A percentile compares a stretch with the other conserved stretches of the same genome.
Evolutionary conservation across 2,329 filamentous ascomycete genomes (phyloP).

Genomic region (Colletotrichum abscissum): DNA sequence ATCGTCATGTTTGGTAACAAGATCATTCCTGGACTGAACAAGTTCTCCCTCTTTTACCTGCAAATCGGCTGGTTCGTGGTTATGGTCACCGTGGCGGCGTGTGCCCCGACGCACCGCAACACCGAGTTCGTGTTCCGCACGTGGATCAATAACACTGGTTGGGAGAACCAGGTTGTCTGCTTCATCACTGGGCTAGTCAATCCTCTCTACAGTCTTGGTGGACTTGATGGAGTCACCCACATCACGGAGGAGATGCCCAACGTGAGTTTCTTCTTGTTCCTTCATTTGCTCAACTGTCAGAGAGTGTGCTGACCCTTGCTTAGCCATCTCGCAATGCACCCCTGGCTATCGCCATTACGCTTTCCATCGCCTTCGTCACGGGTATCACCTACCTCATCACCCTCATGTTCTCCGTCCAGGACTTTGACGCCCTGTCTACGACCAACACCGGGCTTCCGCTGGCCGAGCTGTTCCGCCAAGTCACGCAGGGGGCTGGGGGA

Average conservation of each 20-base stretch:
- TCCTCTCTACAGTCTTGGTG: constrained; percentile 57
- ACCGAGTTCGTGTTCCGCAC: constrained; percentile 62
- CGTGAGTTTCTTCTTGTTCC: constrained; percentile 44
- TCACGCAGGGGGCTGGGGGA: constrained; percentile 51
- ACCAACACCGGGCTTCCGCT: constrained; percentile 57
- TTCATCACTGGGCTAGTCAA: constrained; percentile 64
- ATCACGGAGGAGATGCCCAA: constrained; percentile 64
- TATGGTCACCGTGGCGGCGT: constrained; percentile 59
- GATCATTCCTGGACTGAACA: constrained; percentile 55
- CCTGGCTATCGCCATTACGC: constrained; percentile 53
- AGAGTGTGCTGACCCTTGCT: background rate
- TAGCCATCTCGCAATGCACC: constrained; percentile 51
- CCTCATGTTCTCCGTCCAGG: constrained; percentile 63
- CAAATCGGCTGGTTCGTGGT: constrained; percentile 59
- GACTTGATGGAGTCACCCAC: constrained; percentile 60
- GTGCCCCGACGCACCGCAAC: constrained; percentile 55
- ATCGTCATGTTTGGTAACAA: constrained; percentile 61
- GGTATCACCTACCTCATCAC: constrained; percentile 60
- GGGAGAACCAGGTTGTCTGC: constrained; percentile 59
- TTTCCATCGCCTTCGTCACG: constrained; percentile 61
- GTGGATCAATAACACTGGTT: constrained; percentile 65
- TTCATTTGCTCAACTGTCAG: background rate
- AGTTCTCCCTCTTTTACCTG: constrained; percentile 57
- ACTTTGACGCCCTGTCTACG: constrained; percentile 54
- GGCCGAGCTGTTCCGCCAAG: constrained; percentile 58